Evolutionary conservation across 192 early-diverging fungal genomes (phyloP), one percentile per base, ranked within the genome.

Genomic region (Backusella luteola): DNA sequence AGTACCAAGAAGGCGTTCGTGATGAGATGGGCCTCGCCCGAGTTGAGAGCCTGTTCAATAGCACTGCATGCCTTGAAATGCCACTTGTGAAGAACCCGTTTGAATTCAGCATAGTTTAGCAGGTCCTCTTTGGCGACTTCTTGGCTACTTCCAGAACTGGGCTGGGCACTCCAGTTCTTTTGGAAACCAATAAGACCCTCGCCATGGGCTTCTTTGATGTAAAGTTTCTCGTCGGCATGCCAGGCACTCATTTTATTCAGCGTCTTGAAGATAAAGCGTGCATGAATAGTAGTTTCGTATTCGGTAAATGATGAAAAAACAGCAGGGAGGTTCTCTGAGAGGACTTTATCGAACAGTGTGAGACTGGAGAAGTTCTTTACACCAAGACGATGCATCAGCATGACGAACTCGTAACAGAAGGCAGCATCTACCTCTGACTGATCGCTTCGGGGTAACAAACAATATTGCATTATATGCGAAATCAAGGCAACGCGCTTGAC

Each of bases 1-100:
- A 96, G 82, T 14, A 95, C 86, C 29, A 93, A 78, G 56, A 95
- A 91, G 5, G 92, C 78, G 73, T 96, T 96, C 14, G 92, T 88
- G 69, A 93, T 89, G 72, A 90, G 88, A 78, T 92, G 88, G 70
- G 91, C 90, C 67, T 96, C 93, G 8, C 73, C 79, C 3, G 91
- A 92, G 9, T 84, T 76, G 17, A 94, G 75, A 34, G 83, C 78
- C 5, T 74, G 68, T 15, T 79, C 77, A 38, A 90, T 84, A 0
- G 79, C 66, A 53, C 56, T 35, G 67, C 63, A 77, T 34, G 49
- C n/a, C 34, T 89, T 89, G 21, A 79, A 75, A 66, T 95, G 95
- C 93, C 94, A 95, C 71, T 94, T 96, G 71, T 85, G 82, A 66
- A 92, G 81, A 0, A 88, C 87, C 44, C 85, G 84, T 21, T 86